Percentiles rank a stretch among this genome's conserved stretches.
Conservation (phyloP, 306 rosid species). For the peach (Prunus persica) region Prunus_persica_NCBIv2 NC_034014.1:25534001-25534500, state of each 20-base stretch:
- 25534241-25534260: conserved; percentile 42
- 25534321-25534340: background rate
- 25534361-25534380: background rate
- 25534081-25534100: conserved; percentile 18
- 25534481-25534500: background rate
- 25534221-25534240: conserved; percentile 37
- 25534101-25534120: no score
- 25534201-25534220: conserved; percentile 28
- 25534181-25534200: background rate
- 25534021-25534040: conserved; percentile 20
- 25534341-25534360: background rate
- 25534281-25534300: conserved; percentile 28
- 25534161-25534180: conserved; percentile 6
- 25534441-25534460: background rate
- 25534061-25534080: conserved; percentile 33
- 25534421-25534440: background rate
- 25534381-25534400: background rate
- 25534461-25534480: background rate
- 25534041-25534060: conserved; percentile 28
- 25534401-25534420: background rate
- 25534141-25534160: conserved; percentile 20
- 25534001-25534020: no score
- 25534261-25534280: conserved; percentile 23
- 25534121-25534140: no score
- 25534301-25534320: conserved; percentile 12